Base-by-base conservation (phyloP, 2,329 filamentous ascomycete genomes). In the Achaetomium macrosporum region DNA sequence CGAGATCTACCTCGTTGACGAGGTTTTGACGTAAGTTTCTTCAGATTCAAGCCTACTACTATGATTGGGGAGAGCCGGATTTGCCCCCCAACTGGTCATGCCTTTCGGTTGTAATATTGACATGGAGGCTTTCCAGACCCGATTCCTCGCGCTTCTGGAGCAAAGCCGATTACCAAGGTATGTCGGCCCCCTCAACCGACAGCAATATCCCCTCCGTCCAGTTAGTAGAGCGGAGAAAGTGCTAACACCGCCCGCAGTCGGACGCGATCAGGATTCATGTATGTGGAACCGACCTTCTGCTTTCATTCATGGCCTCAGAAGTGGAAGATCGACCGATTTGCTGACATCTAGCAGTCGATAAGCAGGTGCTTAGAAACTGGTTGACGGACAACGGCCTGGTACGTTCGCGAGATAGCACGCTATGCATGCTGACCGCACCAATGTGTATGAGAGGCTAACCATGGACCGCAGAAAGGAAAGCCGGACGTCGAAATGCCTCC, bases 111-210 rank as follows among this genome's bases (percentile, higher is more conserved):
- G n/a, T n/a, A n/a, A n/a, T n/a, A 33, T 42, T 55, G 25, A 50
- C 8, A 19, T 6, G 11, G 3, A 9, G 2, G 7, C 17, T 11
- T 10, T 17, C 12, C 20, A 57, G 54, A 1, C 90, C 90, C 2
- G 86, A 90, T 67, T 86, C 81, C 50, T 92, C 87, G 47, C 81
- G 91, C 15, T 96, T 96, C 77, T 97, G 92, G 91, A 84, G 84
- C 1, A 81, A 78, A 58, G 83, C 83, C 41, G 76, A 76, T 42
- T 95, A 92, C 66, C 78, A 83, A 65, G 43, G 54, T 57, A 47
- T 31, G 47, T 48, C 6, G 25, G 25, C 25, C 25, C 25, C 25
- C 4, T 4, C 25, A 25, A 4, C 25, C 25, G 4, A 4, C n/a
- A 29, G 8, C 47, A 16, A 15, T 5, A 37, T 37, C 20, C 11